Evolutionary conservation across 1,284 basidiomycete species (phyloP).

Genomic region (Fistulina hepatica): DNA sequence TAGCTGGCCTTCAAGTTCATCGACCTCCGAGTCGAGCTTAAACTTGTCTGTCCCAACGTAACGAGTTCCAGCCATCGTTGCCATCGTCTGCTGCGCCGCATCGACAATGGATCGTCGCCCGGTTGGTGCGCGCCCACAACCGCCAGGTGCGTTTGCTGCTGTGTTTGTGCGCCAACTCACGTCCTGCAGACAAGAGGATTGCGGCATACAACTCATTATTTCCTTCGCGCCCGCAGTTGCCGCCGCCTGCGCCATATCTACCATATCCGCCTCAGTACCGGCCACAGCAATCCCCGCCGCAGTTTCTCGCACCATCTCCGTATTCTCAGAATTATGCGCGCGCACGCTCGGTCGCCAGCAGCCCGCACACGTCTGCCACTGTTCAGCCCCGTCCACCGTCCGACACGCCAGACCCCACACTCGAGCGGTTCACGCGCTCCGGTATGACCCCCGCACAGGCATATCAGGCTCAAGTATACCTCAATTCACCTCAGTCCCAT

Average conservation of each 20-base stretch:
- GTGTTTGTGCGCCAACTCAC: too few relatives aligned
- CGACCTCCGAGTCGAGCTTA: too few relatives aligned
- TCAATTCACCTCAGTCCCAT: constrained; percentile 28
- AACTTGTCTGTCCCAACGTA: too few relatives aligned
- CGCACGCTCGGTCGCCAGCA: constrained; percentile 21
- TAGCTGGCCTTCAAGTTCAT: too few relatives aligned
- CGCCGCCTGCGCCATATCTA: constrained; percentile 13
- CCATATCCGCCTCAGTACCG: constrained; percentile 17
- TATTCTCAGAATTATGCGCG: constrained; percentile 21
- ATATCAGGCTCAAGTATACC: constrained; percentile 65
- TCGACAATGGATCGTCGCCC: too few relatives aligned
- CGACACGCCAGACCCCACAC: constrained; percentile 38
- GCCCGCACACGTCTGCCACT: constrained; percentile 42
- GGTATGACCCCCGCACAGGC: constrained; percentile 67
- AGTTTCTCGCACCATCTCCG: constrained; percentile 11
- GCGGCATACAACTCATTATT: too few relatives aligned
- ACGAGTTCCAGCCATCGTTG: too few relatives aligned
- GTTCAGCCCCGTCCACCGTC: constrained; percentile 32
- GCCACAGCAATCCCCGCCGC: constrained; percentile 20
- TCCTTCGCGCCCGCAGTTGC: constrained; percentile 17
- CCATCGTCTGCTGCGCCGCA: too few relatives aligned
- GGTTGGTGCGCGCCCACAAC: too few relatives aligned
- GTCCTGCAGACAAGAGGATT: too few relatives aligned
- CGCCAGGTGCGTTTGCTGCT: too few relatives aligned
- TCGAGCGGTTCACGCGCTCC: constrained; percentile 35